Evolutionary conservation across 192 early-diverging fungal species (phyloP).

Genomic region (Paraglomus occultum): DNA sequence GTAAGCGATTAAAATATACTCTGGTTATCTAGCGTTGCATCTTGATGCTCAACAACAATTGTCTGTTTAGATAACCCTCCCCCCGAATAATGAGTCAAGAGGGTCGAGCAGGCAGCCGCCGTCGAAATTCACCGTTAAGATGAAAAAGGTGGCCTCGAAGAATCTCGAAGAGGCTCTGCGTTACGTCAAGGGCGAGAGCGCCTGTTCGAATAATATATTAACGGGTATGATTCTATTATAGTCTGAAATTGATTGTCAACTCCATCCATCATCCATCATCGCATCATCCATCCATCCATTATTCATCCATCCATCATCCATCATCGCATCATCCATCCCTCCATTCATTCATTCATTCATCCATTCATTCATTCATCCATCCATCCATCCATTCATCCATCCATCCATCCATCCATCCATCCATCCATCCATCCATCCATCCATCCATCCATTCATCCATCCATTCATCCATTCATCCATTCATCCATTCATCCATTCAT

Average conservation of each 20-base stretch:
- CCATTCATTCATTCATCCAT: too few relatives aligned
- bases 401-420: too few relatives aligned
- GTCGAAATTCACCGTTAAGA: slow-evolving; percentile 57
- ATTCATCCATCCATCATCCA: too few relatives aligned
- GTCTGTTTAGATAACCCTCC: slow-evolving; percentile 35
- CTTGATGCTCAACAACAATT: background rate
- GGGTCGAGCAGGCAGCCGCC: slow-evolving; percentile 37
- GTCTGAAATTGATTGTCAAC: background rate
- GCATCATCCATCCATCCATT: too few relatives aligned
- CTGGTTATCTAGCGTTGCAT: background rate
- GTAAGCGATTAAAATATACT: background rate
- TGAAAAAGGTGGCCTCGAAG: slow-evolving; percentile 62
- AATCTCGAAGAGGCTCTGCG: slow-evolving; percentile 56
- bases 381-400: too few relatives aligned
- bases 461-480: too few relatives aligned
- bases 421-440: too few relatives aligned
- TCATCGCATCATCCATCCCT: too few relatives aligned
- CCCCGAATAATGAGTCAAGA: slow-evolving; percentile 28
- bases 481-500: too few relatives aligned
- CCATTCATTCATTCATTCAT: too few relatives aligned
- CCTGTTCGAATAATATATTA: slow-evolving; percentile 41
- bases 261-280: too few relatives aligned
- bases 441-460: too few relatives aligned
- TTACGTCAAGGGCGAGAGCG: slow-evolving; percentile 50
- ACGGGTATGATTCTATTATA: slow-evolving; percentile 33